Percentiles rank a stretch among this genome's conserved stretches.
phyloP scores from a whole-genome alignment of 768 basidiomycete genomes.

The Trametes cubensis region DNA sequence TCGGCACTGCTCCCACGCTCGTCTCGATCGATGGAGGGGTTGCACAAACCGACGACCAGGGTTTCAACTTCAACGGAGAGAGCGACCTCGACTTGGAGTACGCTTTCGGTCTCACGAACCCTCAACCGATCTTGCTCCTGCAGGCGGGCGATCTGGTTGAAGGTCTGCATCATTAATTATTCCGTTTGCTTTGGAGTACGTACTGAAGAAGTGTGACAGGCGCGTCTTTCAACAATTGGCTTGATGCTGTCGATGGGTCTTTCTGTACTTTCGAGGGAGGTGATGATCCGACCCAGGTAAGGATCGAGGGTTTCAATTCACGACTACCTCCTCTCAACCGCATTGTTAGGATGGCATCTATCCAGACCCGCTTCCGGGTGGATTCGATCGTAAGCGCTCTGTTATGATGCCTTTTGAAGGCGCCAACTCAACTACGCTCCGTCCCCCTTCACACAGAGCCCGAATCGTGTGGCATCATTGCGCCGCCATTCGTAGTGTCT shows the following conservation, averaged over 20 bases:
- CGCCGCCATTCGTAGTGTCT: constrained; percentile 44
- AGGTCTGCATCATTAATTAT: neutral
- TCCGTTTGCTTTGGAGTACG: too few species aligned
- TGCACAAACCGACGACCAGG: constrained; percentile 44
- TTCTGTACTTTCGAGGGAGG: constrained; percentile 51
- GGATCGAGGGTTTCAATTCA: neutral
- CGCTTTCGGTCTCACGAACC: constrained; percentile 49
- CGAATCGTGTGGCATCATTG: constrained; percentile 42
- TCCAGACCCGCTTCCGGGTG: constrained; percentile 42
- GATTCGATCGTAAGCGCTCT: constrained; percentile 38
- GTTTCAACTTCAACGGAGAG: constrained; percentile 60
- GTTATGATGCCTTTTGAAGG: too few species aligned
- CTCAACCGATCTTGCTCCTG: constrained; percentile 25
- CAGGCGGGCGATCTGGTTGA: constrained; percentile 30
- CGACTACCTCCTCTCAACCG: neutral
- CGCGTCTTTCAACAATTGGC: constrained; percentile 48
- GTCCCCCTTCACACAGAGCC: constrained; percentile 25
- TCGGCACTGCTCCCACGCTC: constrained; percentile 43
- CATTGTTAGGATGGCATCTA: constrained; percentile 41
- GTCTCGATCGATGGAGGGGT: constrained; percentile 42
- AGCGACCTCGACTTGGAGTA: constrained; percentile 77
- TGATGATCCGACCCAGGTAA: constrained; percentile 38
- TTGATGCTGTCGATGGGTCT: constrained; percentile 47
- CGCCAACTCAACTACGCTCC: too few species aligned
- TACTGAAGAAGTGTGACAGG: constrained; percentile 30